Evolutionary conservation across 116 monocot species (phyloP), one percentile per base, ranked within the genome.

Genomic region (Trichopus zeylanicus): DNA sequence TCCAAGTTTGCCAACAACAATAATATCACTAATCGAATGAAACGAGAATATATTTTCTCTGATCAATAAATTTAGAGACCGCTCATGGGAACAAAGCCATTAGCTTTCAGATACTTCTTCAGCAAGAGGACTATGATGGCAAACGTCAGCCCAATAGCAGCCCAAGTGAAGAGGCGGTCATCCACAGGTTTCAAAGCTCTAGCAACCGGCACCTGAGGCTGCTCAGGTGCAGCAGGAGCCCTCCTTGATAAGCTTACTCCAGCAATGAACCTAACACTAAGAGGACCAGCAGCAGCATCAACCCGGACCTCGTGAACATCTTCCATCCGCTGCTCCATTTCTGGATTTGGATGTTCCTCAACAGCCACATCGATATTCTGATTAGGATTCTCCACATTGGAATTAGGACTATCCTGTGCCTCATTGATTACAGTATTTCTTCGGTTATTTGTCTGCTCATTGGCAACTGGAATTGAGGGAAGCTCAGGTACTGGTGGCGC

Each of bases 81-180:
- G 5, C 9, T 4, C 49, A 49, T 49, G 24, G 23, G 30, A 23
- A 18, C 7, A 46, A 46, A 11, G 16, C 69, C 75, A 23, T 61
- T 49, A n/a, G 76, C 67, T 56, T 80, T 84, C 5, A 89, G 31
- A 55, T 68, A 75, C 51, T 89, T 89, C 75, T 81, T 84, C 51
- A 78, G 53, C 16, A 89, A n/a, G 22, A 89, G 71, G 39, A 65
- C 34, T 9, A 72, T 18, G 38, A 89, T 89, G 26, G 89, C 84
- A 48, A 73, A 12, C 7, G 78, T 63, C 42, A 89, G 57, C 6
- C 74, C 82, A 19, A 91, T 21, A 22, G 91, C 86, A 0, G 67
- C 74, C 55, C 62, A 62, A 21, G 74, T 82, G 27, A 82, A 70
- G 16, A 79, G 31, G 0, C 77, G 75, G 21, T 83, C 86, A 19